Percentiles rank a stretch among this genome's conserved stretches.
These are phyloP conservation scores for Funneliformis caledonium DNA, from an alignment of 371 early-diverging fungal genomes.

Conservation along the genomic window DNA sequence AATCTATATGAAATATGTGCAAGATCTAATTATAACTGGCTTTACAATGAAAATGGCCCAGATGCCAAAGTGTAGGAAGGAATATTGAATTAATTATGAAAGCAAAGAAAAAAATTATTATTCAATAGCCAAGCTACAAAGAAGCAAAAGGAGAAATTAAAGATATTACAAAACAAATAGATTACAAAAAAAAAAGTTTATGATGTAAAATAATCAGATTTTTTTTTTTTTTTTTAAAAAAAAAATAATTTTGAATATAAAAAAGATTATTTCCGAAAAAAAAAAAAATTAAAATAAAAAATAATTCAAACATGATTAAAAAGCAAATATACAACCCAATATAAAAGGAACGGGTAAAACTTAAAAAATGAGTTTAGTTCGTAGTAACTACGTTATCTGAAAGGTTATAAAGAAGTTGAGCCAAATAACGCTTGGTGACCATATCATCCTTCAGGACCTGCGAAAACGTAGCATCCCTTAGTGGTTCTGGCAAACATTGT, in stretches of 20 bases:
- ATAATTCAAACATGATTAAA: not conserved
- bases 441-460: conserved; percentile 81
- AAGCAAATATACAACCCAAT: conserved; percentile 20
- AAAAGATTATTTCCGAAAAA: no score
- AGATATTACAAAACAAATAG: not conserved
- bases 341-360: not conserved
- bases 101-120: not conserved
- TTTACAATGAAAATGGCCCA: not conserved
- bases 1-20: not conserved
- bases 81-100: not conserved
- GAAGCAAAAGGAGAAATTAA: not conserved
- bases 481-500: conserved; percentile 85
- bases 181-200: not conserved
- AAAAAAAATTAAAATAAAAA: no score
- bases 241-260: no score
- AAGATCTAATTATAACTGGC: not conserved
- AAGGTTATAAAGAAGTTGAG: conserved; percentile 68
- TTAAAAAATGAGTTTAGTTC: conserved; percentile 31
- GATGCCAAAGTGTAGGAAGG: not conserved
- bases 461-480: conserved; percentile 81
- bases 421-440: conserved; percentile 76
- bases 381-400: conserved; percentile 52
- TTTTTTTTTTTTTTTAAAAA: no score
- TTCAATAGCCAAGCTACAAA: not conserved
- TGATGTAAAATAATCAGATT: not conserved